phyloP scores from a whole-genome alignment of 164 flowering plant species.

The Chloranthus sessilifolius region DNA sequence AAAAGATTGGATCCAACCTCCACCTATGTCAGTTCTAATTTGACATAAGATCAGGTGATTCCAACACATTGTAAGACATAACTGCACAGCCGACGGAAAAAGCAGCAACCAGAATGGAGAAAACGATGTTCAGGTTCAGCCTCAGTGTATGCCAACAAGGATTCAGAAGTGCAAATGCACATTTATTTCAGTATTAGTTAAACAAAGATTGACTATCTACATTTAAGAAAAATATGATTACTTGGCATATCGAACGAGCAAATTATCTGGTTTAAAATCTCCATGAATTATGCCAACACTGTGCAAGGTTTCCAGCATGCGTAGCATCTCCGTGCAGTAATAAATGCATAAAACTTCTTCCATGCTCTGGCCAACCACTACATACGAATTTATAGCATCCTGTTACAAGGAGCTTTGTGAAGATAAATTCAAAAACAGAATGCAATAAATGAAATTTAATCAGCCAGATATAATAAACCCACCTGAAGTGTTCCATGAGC shows the following conservation, averaged over 20 bases:
- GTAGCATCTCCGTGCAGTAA: constrained; percentile 90
- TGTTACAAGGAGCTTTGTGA: constrained; percentile 22
- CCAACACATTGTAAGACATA: too few species aligned
- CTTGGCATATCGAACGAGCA: constrained; percentile 84
- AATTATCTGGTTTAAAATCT: constrained; percentile 96
- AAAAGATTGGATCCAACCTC: too few species aligned
- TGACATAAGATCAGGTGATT: too few species aligned
- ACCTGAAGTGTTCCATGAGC: constrained; percentile 93
- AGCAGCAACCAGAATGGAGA: not conserved
- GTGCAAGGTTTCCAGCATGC: constrained; percentile 83
- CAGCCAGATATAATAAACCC: constrained; percentile 1
- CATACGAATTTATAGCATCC: constrained; percentile 90
- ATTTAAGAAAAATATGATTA: constrained; percentile 23
- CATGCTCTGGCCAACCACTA: constrained; percentile 61
- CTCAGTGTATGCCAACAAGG: too few species aligned
- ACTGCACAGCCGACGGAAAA: too few species aligned
- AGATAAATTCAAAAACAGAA: constrained; percentile 6
- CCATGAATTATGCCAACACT: constrained; percentile 81
- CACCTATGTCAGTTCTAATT: too few species aligned
- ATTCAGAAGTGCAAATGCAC: too few species aligned
- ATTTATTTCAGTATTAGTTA: too few species aligned
- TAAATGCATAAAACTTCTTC: constrained; percentile 87
- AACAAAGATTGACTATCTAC: too few species aligned
- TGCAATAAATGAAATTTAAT: not conserved
- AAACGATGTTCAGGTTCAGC: not conserved